phyloP scores from a whole-genome alignment of 2,329 filamentous ascomycete species.

The Cercospora sp. region DNA sequence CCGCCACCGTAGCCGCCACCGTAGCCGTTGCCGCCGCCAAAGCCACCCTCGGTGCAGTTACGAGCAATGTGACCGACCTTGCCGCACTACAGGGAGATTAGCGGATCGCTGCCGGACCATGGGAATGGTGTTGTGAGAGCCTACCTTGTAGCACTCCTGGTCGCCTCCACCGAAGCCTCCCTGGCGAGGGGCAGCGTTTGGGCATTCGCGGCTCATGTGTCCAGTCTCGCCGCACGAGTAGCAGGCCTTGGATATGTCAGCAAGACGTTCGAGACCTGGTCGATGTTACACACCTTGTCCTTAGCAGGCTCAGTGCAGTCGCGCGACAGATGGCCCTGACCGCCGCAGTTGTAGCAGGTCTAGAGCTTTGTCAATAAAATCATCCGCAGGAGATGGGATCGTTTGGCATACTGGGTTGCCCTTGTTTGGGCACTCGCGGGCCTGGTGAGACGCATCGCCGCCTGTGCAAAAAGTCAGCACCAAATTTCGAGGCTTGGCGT shows the following conservation, averaged over 20 bases:
- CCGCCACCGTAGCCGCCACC: constrained; percentile 46
- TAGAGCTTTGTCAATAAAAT: constrained; percentile 39
- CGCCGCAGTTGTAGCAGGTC: constrained; percentile 50
- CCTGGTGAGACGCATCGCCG: constrained; percentile 52
- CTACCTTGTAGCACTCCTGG: constrained; percentile 48
- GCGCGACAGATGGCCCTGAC: constrained; percentile 61
- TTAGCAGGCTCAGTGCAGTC: constrained; percentile 89
- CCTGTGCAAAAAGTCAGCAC: constrained; percentile 38
- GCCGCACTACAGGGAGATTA: constrained; percentile 85
- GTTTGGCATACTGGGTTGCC: constrained; percentile 38
- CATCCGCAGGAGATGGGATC: constrained; percentile 23
- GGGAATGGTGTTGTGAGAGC: not conserved
- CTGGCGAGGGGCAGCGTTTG: constrained; percentile 48
- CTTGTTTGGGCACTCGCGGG: constrained; percentile 54
- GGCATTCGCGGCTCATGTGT: constrained; percentile 89
- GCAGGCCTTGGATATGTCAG: constrained; percentile 41
- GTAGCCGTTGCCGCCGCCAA: constrained; percentile 50
- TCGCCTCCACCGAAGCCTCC: constrained; percentile 51
- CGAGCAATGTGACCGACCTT: constrained; percentile 95
- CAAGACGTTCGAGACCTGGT: constrained; percentile 27
- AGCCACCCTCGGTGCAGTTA: constrained; percentile 72
- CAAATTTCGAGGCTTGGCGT: constrained; percentile 22
- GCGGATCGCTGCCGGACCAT: constrained; percentile 49
- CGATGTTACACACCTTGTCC: constrained; percentile 64
- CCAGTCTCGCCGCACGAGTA: constrained; percentile 74